Conservation (phyloP, 306 rosid genomes). For the Rosa chinensis region DNA sequence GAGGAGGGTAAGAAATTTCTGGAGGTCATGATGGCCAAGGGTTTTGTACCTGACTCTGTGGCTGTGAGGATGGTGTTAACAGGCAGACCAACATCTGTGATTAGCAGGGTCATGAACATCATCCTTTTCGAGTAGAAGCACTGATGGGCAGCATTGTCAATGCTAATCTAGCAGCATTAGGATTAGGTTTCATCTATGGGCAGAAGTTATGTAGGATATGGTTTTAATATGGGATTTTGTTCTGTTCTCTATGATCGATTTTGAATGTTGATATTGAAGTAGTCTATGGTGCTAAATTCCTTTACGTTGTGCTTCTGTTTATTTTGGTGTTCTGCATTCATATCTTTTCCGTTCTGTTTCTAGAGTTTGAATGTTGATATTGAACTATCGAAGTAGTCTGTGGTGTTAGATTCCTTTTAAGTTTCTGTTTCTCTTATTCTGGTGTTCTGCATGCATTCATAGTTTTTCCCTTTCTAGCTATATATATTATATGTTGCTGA, state of each 20-base stretch:
- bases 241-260: too few species aligned
- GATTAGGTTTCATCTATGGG: background rate
- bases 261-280: too few species aligned
- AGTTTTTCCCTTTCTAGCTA: background rate
- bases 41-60: conserved; percentile 58
- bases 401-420: background rate
- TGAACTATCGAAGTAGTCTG: background rate
- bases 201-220: background rate
- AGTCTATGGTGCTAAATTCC: too few species aligned
- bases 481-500: too few species aligned
- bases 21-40: conserved; percentile 46
- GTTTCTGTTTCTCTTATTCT: background rate
- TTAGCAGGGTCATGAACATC: background rate
- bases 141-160: background rate
- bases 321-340: too few species aligned
- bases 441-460: background rate
- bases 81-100: conserved; percentile 8
- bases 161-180: background rate
- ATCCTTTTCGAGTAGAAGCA: background rate
- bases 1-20: conserved; percentile 52
- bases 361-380: too few species aligned
- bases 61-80: conserved; percentile 43
- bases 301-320: too few species aligned
- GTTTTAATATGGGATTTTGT: background rate
- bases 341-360: too few species aligned